A percentile compares a stretch with the other conserved stretches of the same genome.
These are phyloP conservation scores for Colletotrichum lupini DNA, from an alignment of 2,329 filamentous ascomycete species.

Conservation along the genomic window DNA sequence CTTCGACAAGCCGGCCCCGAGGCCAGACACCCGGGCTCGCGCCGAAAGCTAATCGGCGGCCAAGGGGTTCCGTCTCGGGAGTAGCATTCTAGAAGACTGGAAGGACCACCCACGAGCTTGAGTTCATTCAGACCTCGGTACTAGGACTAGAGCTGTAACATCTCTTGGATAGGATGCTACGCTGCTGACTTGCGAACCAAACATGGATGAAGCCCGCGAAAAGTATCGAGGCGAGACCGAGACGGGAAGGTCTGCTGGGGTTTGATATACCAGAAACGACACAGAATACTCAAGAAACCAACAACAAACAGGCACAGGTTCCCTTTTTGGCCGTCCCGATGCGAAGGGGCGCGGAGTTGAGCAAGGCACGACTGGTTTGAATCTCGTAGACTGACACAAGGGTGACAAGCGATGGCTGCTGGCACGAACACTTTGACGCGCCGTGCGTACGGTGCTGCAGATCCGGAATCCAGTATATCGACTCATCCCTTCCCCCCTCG, in stretches of 20 bases:
- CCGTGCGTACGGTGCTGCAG: slow-evolving; percentile 13
- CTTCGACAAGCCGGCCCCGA: neutral
- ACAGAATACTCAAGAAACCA: neutral
- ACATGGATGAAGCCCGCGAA: neutral
- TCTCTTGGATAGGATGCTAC: neutral
- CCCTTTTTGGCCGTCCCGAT: slow-evolving; percentile 22
- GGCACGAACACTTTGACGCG: slow-evolving; percentile 29
- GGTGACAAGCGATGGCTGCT: slow-evolving; percentile 10
- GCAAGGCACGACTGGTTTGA: neutral
- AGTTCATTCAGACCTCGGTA: neutral
- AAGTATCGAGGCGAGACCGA: neutral
- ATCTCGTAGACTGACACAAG: neutral
- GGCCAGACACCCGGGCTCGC: too few relatives aligned
- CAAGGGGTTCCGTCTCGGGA: neutral
- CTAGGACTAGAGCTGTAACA: neutral
- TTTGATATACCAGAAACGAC: slow-evolving; percentile 16
- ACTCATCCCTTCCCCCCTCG: slow-evolving; percentile 13
- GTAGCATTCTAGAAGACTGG: neutral
- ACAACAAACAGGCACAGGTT: neutral
- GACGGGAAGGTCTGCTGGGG: neutral
- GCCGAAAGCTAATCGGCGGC: neutral
- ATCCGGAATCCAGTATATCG: neutral
- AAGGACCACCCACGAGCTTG: neutral
- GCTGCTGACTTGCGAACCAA: neutral
- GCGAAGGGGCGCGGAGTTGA: slow-evolving; percentile 18